These are phyloP conservation scores for Phlebiopsis gigantea DNA, from an alignment of 768 basidiomycete genomes.

Conservation along the genomic window DNA sequence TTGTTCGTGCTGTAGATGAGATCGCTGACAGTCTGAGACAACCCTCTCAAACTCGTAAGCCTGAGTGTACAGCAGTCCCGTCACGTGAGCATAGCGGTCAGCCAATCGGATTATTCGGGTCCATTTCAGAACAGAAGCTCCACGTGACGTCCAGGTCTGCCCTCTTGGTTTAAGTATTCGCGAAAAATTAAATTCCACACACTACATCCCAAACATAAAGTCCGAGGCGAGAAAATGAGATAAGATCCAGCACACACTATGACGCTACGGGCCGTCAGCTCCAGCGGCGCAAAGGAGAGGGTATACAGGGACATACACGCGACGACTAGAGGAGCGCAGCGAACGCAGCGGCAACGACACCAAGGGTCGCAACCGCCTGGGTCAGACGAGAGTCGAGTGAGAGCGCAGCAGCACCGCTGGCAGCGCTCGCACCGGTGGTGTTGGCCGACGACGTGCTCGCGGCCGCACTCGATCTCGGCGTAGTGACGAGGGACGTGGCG, in stretches of 20 bases:
- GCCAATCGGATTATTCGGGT: too few relatives aligned
- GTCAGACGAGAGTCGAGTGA: constrained; percentile 13
- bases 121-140: too few relatives aligned
- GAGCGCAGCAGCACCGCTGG: constrained; percentile 13
- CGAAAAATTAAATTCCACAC: constrained; percentile 3
- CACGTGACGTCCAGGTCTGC: too few relatives aligned
- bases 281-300: background rate
- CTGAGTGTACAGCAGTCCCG: too few relatives aligned
- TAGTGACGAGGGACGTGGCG: background rate
- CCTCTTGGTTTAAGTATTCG: too few relatives aligned
- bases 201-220: background rate
- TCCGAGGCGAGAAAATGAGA: background rate
- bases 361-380: constrained; percentile 19
- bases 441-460: background rate
- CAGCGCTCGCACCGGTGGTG: constrained; percentile 7
- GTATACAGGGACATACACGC: background rate
- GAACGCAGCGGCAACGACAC: constrained; percentile 19
- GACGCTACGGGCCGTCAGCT: background rate
- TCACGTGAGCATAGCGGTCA: too few relatives aligned
- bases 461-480: constrained; percentile 2
- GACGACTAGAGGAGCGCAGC: constrained; percentile 16
- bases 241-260: background rate
- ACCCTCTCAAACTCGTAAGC: too few relatives aligned
- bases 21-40: too few relatives aligned
- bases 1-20: too few relatives aligned